phyloP scores from a whole-genome alignment of 768 basidiomycete species.

The Calocybe gangraenosa region DNA sequence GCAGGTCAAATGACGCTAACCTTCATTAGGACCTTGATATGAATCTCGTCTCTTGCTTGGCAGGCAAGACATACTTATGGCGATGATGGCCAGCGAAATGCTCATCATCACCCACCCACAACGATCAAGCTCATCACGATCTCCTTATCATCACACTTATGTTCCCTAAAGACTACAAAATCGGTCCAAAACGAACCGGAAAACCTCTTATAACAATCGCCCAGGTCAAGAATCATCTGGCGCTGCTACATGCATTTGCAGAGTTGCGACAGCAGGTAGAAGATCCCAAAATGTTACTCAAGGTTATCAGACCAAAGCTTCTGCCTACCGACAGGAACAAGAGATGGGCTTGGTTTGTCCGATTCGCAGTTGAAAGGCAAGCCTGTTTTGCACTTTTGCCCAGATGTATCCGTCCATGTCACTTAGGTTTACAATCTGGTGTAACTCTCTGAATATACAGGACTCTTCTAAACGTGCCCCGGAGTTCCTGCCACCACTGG shows the following conservation, averaged over 20 bases:
- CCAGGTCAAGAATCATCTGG: conserved; percentile 13
- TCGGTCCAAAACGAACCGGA: not conserved
- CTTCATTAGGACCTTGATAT: too few species aligned
- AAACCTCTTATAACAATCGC: conserved; percentile 8
- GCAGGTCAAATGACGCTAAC: too few species aligned
- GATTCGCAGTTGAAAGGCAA: conserved; percentile 32
- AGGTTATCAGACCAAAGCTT: too few species aligned
- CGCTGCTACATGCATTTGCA: conserved; percentile 11
- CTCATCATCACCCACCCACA: too few species aligned
- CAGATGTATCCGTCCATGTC: conserved; percentile 4
- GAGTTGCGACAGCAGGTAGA: not conserved
- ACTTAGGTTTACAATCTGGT: conserved; percentile 6
- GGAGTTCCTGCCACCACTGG: conserved; percentile 29
- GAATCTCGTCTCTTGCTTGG: too few species aligned
- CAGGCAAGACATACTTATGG: too few species aligned
- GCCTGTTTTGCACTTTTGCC: conserved; percentile 20
- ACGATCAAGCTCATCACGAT: too few species aligned
- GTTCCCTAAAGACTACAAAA: conserved; percentile 5
- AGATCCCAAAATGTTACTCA: too few species aligned
- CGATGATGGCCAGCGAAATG: too few species aligned
- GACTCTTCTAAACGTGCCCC: conserved; percentile 9
- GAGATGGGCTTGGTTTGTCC: conserved; percentile 34
- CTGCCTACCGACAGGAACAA: conserved; percentile 20
- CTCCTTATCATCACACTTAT: too few species aligned
- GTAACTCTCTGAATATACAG: not conserved